Percentiles rank a stretch among this genome's conserved stretches.
Evolutionary conservation across 805 yeast genomes (phyloP).

Genomic region (Metschnikowia cerradonensis): DNA sequence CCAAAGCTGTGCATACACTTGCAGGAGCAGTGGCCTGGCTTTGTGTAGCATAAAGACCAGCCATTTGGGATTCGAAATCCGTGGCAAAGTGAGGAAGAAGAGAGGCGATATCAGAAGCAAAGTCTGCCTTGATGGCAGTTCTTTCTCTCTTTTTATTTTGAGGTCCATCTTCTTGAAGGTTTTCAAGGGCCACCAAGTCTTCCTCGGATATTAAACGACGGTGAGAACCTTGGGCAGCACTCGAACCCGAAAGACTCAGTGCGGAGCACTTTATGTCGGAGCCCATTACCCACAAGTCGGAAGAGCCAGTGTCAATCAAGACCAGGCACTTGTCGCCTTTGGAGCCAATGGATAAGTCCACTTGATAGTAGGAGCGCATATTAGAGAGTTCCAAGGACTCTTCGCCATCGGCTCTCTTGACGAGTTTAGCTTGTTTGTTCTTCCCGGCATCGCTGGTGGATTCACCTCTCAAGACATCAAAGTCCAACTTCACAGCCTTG

Average conservation of each 20-base stretch:
- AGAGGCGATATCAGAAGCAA: neutral
- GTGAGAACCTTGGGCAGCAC: neutral
- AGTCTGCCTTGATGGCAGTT: neutral
- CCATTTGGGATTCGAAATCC: neutral
- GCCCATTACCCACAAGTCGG: conserved; percentile 42
- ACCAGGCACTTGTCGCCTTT: conserved; percentile 22
- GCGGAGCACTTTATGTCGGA: conserved; percentile 1
- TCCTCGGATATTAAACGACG: conserved; percentile 2
- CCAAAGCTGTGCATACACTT: conserved; percentile 42
- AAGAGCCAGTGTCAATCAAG: conserved; percentile 41
- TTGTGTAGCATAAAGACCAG: neutral
- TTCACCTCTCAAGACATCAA: conserved; percentile 11
- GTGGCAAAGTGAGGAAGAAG: neutral
- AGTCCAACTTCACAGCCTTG: conserved; percentile 9
- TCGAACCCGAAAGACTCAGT: neutral
- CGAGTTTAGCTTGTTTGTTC: conserved; percentile 3
- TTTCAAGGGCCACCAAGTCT: neutral
- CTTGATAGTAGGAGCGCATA: conserved; percentile 11
- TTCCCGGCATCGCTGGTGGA: conserved; percentile 4
- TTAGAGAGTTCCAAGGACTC: conserved; percentile 8
- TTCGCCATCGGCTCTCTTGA: conserved; percentile 5
- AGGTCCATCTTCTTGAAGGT: neutral
- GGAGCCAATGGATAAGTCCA: conserved; percentile 14
- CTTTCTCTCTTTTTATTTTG: neutral
- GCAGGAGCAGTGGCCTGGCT: conserved; percentile 11